Conservation (phyloP, 176 grass and related monocot genomes). For the Oryza coarctata region DNA sequence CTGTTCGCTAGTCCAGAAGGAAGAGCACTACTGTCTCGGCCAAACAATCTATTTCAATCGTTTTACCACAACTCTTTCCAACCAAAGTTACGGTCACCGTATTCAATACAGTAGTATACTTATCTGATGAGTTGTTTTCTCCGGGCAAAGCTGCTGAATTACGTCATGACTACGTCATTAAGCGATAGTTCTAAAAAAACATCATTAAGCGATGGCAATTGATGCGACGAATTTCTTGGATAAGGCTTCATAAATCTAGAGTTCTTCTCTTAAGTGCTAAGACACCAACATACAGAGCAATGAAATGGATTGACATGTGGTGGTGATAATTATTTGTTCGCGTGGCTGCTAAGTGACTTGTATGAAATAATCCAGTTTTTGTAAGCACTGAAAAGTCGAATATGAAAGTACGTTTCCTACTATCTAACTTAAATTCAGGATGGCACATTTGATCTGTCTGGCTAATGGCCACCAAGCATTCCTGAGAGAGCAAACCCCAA, state of each 20-base stretch:
- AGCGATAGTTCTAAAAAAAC: too few species aligned
- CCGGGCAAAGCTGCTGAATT: not conserved
- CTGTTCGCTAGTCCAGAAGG: not conserved
- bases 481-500: not conserved
- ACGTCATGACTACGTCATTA: not conserved
- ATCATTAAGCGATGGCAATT: not conserved
- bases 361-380: not conserved
- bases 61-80: not conserved
- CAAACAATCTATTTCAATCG: not conserved
- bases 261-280: not conserved
- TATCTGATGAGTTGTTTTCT: not conserved
- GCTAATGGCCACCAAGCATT: slow-evolving; percentile 21
- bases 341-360: not conserved
- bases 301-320: not conserved
- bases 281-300: not conserved
- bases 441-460: not conserved
- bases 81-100: not conserved
- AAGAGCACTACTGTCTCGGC: not conserved
- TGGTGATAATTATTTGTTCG: not conserved
- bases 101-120: not conserved
- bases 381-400: not conserved
- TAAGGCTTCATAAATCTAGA: not conserved
- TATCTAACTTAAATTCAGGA: slow-evolving; percentile 20
- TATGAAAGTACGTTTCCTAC: not conserved
- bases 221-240: not conserved